phyloP scores from a whole-genome alignment of 805 yeast species.

The Jamesozyma lodderae region DNA sequence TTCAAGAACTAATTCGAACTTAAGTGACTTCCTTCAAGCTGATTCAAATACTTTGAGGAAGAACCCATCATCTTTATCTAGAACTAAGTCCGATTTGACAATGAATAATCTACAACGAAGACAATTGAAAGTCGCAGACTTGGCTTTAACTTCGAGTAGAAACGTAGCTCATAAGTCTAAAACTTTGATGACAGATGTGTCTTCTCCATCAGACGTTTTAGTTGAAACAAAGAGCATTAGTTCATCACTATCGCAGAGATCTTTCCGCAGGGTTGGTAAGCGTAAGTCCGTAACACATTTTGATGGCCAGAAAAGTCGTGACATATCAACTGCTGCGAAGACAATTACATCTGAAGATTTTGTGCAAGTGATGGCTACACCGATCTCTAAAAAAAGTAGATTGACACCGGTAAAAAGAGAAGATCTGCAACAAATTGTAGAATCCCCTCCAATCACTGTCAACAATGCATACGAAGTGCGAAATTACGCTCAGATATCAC shows the following conservation, averaged over 20 bases:
- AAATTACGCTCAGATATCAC: not conserved
- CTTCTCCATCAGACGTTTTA: not conserved
- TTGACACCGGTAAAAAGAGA: constrained; percentile 11
- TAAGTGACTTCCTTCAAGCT: constrained; percentile 20
- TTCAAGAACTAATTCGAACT: constrained; percentile 19
- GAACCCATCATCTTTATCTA: constrained; percentile 15
- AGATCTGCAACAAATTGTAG: constrained; percentile 15
- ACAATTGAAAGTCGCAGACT: constrained; percentile 21
- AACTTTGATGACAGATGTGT: not conserved
- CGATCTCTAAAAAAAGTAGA: constrained; percentile 9
- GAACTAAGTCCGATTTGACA: constrained; percentile 24
- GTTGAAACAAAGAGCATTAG: not conserved
- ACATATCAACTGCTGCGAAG: too few relatives aligned
- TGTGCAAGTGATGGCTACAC: constrained; percentile 27
- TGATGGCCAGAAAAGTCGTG: not conserved
- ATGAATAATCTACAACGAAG: constrained; percentile 26
- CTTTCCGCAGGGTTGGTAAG: constrained; percentile 28
- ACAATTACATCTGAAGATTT: not conserved
- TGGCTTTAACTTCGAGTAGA: constrained; percentile 6
- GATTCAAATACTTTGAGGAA: constrained; percentile 9
- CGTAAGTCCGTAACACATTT: constrained; percentile 6
- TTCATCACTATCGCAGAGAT: constrained; percentile 2
- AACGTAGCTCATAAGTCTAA: constrained; percentile 1
- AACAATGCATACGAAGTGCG: not conserved
- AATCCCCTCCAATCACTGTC: constrained; percentile 17